Conservation (phyloP, 1,284 basidiomycete species). For the Cerioporus squamosus region DNA sequence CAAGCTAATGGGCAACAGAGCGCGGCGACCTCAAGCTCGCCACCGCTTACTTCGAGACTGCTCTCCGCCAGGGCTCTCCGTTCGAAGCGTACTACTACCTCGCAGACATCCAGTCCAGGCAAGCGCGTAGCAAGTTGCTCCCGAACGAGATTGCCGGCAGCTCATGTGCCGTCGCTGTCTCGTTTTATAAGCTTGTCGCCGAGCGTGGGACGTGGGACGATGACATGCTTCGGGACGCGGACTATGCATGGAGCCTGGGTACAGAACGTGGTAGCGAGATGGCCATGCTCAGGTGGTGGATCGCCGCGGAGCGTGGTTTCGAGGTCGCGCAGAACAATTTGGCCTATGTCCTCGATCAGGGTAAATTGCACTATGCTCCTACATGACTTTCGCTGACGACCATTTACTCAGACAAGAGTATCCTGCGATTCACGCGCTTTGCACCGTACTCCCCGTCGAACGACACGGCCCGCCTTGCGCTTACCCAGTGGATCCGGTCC, state of each 20-base stretch:
- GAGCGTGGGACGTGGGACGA: constrained; percentile 91
- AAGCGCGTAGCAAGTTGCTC: constrained; percentile 50
- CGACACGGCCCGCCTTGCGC: constrained; percentile 79
- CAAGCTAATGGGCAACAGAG: constrained; percentile 42
- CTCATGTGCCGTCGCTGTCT: constrained; percentile 85
- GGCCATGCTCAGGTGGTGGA: constrained; percentile 92
- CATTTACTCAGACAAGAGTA: constrained; percentile 65
- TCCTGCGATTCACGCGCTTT: constrained; percentile 71
- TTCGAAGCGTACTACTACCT: constrained; percentile 95
- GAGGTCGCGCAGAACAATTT: constrained; percentile 97
- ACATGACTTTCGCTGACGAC: background rate
- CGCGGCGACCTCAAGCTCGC: constrained; percentile 68
- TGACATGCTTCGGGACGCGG: constrained; percentile 83
- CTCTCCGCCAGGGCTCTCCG: constrained; percentile 83
- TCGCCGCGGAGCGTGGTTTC: constrained; percentile 90
- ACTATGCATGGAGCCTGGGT: constrained; percentile 77
- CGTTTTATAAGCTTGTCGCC: constrained; percentile 88
- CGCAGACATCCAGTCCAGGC: constrained; percentile 73
- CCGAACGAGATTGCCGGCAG: constrained; percentile 57
- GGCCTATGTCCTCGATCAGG: constrained; percentile 91
- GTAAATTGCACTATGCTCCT: constrained; percentile 42
- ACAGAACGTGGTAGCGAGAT: constrained; percentile 70
- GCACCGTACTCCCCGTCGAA: constrained; percentile 72
- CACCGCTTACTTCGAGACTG: constrained; percentile 77
- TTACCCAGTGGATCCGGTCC: constrained; percentile 94